phyloP scores from a whole-genome alignment of 768 basidiomycete genomes.

The Arthromyces matolae region DNA sequence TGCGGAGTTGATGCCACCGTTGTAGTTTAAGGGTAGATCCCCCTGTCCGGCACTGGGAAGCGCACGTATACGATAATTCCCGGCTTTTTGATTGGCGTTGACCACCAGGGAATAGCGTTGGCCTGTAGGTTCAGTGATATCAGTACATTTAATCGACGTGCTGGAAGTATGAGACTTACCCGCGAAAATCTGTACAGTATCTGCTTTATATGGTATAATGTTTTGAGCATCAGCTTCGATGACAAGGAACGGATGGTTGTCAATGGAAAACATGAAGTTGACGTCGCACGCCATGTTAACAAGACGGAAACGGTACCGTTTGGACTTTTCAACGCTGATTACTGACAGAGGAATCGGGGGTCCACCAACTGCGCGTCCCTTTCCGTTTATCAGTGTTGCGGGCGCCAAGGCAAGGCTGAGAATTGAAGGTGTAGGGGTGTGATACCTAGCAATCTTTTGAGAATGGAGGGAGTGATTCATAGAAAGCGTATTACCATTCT shows the following conservation, averaged over 20 bases:
- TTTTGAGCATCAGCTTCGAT: constrained; percentile 33
- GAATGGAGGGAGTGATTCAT: not conserved
- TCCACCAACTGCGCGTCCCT: constrained; percentile 32
- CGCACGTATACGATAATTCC: constrained; percentile 31
- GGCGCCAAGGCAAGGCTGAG: constrained; percentile 18
- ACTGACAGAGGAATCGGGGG: constrained; percentile 31
- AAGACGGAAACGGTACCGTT: constrained; percentile 47
- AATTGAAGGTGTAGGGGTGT: constrained; percentile 16
- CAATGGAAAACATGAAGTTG: constrained; percentile 23
- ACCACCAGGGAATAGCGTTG: constrained; percentile 43
- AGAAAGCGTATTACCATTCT: constrained; percentile 35
- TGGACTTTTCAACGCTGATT: constrained; percentile 31
- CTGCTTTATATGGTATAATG: constrained; percentile 22
- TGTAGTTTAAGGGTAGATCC: constrained; percentile 4
- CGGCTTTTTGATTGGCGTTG: constrained; percentile 24
- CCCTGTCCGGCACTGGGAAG: constrained; percentile 14
- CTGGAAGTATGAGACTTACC: constrained; percentile 14
- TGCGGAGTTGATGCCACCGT: constrained; percentile 15
- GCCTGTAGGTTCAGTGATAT: constrained; percentile 18
- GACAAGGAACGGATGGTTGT: constrained; percentile 20
- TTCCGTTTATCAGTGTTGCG: constrained; percentile 41
- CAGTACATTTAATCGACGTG: constrained; percentile 5
- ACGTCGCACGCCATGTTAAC: constrained; percentile 40
- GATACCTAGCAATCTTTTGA: constrained; percentile 10
- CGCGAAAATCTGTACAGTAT: constrained; percentile 28